Base-by-base conservation (phyloP, 352 stramenopile species). In the Phytophthora crassamura region DNA sequence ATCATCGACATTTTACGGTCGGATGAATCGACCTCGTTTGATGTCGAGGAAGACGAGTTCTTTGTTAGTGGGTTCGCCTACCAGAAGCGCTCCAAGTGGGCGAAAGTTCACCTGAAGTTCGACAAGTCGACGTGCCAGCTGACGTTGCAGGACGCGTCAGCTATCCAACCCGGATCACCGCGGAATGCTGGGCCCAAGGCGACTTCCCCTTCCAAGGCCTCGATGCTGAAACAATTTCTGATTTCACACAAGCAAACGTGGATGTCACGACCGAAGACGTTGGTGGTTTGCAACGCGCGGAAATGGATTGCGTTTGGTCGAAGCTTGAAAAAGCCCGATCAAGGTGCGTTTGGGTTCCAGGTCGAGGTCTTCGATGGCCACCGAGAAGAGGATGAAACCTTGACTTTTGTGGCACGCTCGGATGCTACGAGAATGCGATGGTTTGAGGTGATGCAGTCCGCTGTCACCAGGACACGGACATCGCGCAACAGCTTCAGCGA, bases 221-320 rank as follows among this genome's bases (percentile, higher is more conserved):
- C 75, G 0, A 73, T 75, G 28, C 45, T 90, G 11, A 90, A 93
- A 46, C 80, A 91, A 47, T 81, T 91, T 22, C 73, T 88, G 36
- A 78, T 80, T 56, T 63, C 78, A 15, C 78, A 82, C 39, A 89
- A 79, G 22, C 78, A 85, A 49, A 74, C 77, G 11, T 90, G 84
- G 82, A 82, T 67, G 7, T 72, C 67, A 28, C 72, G 84, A 5
- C 77, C 78, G 4, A 86, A 84, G 50, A 89, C 78, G 45, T 64
- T 90, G 22, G 82, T 94, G 0, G 86, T 91, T 11, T 93, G 80
- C 59, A 90, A 90, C 15, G 80, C 81, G 3, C 69, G 82, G 14
- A 83, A 89, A 53, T 94, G 84, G 84, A 94, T 94, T 38, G 80
- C 80, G 15, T 94, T 92, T 39, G 82, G 82, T 5, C 66, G 82